These are phyloP conservation scores for Tetrapisispora fleetii DNA, from an alignment of 805 yeast species.

Conservation along the genomic window DNA sequence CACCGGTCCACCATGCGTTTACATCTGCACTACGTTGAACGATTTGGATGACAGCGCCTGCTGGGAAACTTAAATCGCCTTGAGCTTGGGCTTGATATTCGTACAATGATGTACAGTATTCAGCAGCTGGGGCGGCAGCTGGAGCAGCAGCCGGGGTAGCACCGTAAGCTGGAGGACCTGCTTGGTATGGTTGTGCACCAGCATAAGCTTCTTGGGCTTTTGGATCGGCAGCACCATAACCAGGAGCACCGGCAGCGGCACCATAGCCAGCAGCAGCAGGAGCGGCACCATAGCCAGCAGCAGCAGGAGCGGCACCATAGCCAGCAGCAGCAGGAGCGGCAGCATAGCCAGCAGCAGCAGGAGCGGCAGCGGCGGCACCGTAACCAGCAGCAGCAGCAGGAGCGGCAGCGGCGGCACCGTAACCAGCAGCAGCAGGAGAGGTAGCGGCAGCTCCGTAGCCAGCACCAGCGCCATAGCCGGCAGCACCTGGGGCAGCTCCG, in stretches of 20 bases:
- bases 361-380: not conserved
- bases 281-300: constrained; percentile 10
- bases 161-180: constrained; percentile 19
- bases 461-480: constrained; percentile 8
- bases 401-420: constrained; percentile 11
- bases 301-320: constrained; percentile 4
- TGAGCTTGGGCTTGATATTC: constrained; percentile 89
- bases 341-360: constrained; percentile 3
- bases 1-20: constrained; percentile 98
- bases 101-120: constrained; percentile 79
- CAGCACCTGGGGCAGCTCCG: constrained; percentile 26
- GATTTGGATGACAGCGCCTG: constrained; percentile 79
- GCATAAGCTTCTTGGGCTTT: constrained; percentile 10
- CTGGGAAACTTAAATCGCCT: constrained; percentile 81
- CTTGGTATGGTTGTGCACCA: constrained; percentile 14
- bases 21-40: constrained; percentile 73
- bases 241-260: constrained; percentile 3
- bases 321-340: constrained; percentile 16
- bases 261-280: constrained; percentile 9
- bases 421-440: constrained; percentile 20
- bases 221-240: constrained; percentile 7
- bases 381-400: constrained; percentile 10
- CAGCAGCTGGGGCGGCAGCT: constrained; percentile 28
- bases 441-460: constrained; percentile 21
- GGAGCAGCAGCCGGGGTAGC: constrained; percentile 16